A percentile compares a stretch with the other conserved stretches of the same genome.
Conservation (phyloP, 148 eudicot species). For the Drosera capensis region DNA sequence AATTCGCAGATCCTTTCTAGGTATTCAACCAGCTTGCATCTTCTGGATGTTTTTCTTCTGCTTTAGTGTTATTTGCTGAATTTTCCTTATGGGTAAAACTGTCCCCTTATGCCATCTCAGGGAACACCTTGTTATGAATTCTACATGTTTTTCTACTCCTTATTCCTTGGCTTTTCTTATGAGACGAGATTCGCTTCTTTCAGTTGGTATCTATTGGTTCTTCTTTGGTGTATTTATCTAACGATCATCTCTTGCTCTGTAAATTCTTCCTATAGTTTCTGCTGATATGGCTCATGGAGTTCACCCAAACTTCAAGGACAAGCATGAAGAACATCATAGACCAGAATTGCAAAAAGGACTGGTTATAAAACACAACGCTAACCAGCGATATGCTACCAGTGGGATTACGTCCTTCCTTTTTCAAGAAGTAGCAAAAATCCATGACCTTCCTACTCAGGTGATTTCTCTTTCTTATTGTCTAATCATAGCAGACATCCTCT, state of each 20-base stretch:
- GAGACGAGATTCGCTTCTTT: background rate
- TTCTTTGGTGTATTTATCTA: background rate
- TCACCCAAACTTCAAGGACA: conserved; percentile 82
- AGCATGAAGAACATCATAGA: conserved; percentile 91
- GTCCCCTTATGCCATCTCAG: too few relatives aligned
- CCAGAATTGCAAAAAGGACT: conserved; percentile 88
- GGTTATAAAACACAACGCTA: conserved; percentile 93
- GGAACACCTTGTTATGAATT: too few relatives aligned
- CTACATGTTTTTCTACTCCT: too few relatives aligned
- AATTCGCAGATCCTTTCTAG: conserved; percentile 81
- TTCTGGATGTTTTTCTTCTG: conserved; percentile 1
- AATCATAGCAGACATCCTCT: background rate
- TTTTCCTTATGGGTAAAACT: too few relatives aligned
- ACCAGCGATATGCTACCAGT: conserved; percentile 95
- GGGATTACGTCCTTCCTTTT: conserved; percentile 85
- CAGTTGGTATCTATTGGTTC: background rate
- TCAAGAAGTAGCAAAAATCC: conserved; percentile 75
- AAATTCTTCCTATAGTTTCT: conserved; percentile 34
- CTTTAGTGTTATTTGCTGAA: too few relatives aligned
- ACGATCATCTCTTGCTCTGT: background rate
- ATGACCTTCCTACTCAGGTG: conserved; percentile 91
- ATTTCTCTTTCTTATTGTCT: background rate
- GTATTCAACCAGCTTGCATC: conserved; percentile 15
- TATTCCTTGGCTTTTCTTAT: background rate
- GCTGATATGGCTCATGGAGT: conserved; percentile 99